Base-by-base conservation (phyloP, 192 early-diverging fungal genomes). In the Coemansia sp. region DNA sequence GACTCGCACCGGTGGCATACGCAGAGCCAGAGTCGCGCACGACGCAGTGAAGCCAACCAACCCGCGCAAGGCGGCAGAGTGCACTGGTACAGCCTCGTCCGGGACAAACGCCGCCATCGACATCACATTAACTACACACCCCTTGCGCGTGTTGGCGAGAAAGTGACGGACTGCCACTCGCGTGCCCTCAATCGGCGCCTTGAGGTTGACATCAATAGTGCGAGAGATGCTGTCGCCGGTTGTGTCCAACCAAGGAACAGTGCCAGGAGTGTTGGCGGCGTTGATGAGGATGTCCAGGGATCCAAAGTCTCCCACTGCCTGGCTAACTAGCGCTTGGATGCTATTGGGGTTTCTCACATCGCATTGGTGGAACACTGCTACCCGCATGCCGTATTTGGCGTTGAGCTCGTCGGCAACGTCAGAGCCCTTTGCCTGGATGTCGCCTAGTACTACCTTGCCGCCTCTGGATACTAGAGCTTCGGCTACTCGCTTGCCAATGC, bases 41-140 rank as follows among this genome's bases (percentile, higher is more conserved):
- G 62, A 44, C 4, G 76, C 69, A 0, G 86, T 85, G 42, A 91
- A 87, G 34, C 83, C 82, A 11, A 84, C 83, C 9, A 92, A 84
- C 12, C 86, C 91, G 44, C 80, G 85, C 77, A 91, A 91, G 22
- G 88, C 86, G 0, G 89, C 89, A 7, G 83, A 83, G 68, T 93
- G 91, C 9, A 89, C 84, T 1, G 89, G 89, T 36, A 84, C 83
- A 29, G 67, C 66, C 17, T 78, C 62, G 12, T 72, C 53, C 1
- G 84, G 82, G 53, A 76, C 74, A 24, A 88, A 74, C 0, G 88
- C 91, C 36, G 88, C 87, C 53, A 89, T 80, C 7, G 88, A 90
- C 1, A 90, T 86, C 3, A 87, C 88, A 60, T 91, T 94, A 36
- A 94, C 72, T 17, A 91, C 85, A 10, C 90, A 86, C 5, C 87